phyloP scores from a whole-genome alignment of 2,329 filamentous ascomycete species.

The Aspergillus fischeri region DNA sequence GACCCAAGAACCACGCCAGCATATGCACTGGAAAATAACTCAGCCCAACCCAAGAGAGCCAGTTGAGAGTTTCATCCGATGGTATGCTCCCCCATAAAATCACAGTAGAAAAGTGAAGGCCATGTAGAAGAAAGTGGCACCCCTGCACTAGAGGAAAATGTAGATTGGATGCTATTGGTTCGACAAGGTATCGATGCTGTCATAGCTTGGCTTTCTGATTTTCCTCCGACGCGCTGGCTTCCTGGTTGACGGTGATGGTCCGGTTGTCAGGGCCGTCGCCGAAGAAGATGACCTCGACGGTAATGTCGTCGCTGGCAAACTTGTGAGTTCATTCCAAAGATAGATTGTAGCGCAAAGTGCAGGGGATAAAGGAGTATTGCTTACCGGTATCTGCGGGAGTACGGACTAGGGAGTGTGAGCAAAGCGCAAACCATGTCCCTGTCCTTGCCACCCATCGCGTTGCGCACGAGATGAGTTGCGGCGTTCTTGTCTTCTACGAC shows the following conservation, averaged over 20 bases:
- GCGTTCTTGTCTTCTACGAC: slow-evolving; percentile 93
- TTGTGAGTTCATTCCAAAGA: slow-evolving; percentile 14
- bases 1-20: background rate
- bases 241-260: slow-evolving; percentile 76
- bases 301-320: slow-evolving; percentile 75
- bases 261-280: slow-evolving; percentile 74
- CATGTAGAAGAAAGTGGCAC: background rate
- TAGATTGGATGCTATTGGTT: no score
- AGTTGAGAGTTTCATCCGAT: background rate
- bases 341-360: background rate
- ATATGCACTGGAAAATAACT: background rate
- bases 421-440: slow-evolving; percentile 90
- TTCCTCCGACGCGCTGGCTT: slow-evolving; percentile 66
- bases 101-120: background rate
- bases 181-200: slow-evolving; percentile 3
- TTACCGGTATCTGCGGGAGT: slow-evolving; percentile 84
- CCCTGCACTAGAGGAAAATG: no score
- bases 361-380: slow-evolving; percentile 15
- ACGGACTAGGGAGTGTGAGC: slow-evolving; percentile 85
- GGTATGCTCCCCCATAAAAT: background rate
- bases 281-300: slow-evolving; percentile 98
- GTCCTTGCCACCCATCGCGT: slow-evolving; percentile 89
- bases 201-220: slow-evolving; percentile 48
- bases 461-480: slow-evolving; percentile 90
- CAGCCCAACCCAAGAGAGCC: background rate